These are phyloP conservation scores for Myriosclerotinia curreyana DNA, from an alignment of 2,329 filamentous ascomycete genomes.

Conservation along the genomic window DNA sequence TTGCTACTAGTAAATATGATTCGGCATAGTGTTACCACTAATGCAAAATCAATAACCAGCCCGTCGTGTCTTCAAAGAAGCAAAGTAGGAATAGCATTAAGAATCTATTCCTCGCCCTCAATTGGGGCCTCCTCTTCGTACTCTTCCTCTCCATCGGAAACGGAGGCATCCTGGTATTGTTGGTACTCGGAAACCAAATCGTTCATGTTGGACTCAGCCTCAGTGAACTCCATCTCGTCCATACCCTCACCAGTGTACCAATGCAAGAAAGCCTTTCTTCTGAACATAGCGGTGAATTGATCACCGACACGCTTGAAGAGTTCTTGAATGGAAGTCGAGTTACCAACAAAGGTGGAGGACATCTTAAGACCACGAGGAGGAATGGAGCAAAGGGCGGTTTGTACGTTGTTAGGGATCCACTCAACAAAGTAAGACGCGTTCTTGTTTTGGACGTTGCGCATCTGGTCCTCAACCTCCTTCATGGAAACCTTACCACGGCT, in stretches of 20 bases:
- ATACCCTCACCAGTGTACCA: conserved; percentile 99
- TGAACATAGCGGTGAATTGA: conserved; percentile 99
- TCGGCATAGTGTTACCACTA: conserved; percentile 31
- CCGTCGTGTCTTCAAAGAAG: conserved; percentile 24
- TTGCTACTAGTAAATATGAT: conserved; percentile 31
- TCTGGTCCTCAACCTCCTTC: conserved; percentile 99
- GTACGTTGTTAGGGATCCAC: conserved; percentile 99
- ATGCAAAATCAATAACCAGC: conserved; percentile 24
- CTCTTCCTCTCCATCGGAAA: conserved; percentile 96
- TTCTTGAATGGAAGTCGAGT: conserved; percentile 99
- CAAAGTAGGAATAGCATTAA: conserved; percentile 22
- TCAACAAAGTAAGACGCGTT: conserved; percentile 99
- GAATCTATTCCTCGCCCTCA: conserved; percentile 60
- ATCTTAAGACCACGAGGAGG: conserved; percentile 97
- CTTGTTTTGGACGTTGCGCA: conserved; percentile 99
- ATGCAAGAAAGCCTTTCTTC: conserved; percentile 99
- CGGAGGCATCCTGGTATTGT: conserved; percentile 98
- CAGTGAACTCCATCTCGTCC: conserved; percentile 99
- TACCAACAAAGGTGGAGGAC: conserved; percentile 98
- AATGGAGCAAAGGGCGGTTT: conserved; percentile 98
- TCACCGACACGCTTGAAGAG: conserved; percentile 99
- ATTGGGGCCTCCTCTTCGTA: conserved; percentile 74
- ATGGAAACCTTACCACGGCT: conserved; percentile 98
- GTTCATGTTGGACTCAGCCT: conserved; percentile 99
- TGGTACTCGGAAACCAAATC: conserved; percentile 99